Conservation (phyloP, 179 eudicot species). For the Gypsophila paniculata region DNA sequence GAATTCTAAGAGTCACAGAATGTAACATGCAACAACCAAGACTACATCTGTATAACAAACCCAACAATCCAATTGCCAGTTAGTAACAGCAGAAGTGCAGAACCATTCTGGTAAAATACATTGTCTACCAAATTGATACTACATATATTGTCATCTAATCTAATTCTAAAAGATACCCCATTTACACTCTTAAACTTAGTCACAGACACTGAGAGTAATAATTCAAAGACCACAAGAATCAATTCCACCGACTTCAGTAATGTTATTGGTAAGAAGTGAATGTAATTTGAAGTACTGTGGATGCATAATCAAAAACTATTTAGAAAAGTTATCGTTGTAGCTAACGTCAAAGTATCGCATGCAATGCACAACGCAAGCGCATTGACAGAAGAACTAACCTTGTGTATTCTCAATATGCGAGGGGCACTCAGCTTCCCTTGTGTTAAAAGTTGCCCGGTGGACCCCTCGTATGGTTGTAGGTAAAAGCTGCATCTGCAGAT, state of each 20-base stretch:
- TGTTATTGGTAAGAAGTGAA: background rate
- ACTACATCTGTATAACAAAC: background rate
- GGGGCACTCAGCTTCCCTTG: slow-evolving; percentile 99
- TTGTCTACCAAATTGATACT: background rate
- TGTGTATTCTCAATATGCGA: slow-evolving; percentile 85
- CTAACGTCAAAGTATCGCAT: too few relatives aligned
- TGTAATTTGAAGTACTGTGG: background rate
- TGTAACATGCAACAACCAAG: background rate
- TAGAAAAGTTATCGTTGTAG: background rate
- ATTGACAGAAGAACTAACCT: slow-evolving; percentile 41
- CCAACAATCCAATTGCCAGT: background rate
- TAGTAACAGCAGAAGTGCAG: background rate
- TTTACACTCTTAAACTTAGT: background rate
- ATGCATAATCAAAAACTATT: background rate
- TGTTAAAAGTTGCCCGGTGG: slow-evolving; percentile 69
- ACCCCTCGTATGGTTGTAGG: slow-evolving; percentile 86
- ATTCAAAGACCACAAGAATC: background rate
- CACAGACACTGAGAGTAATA: background rate
- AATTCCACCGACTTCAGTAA: background rate
- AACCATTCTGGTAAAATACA: background rate
- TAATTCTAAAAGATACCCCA: background rate
- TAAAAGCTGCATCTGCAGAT: slow-evolving; percentile 84
- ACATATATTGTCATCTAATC: background rate
- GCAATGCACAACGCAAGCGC: background rate
- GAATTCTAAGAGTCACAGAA: background rate